phyloP scores from a whole-genome alignment of 768 basidiomycete genomes.

The Cystofilobasidium macerans region DNA sequence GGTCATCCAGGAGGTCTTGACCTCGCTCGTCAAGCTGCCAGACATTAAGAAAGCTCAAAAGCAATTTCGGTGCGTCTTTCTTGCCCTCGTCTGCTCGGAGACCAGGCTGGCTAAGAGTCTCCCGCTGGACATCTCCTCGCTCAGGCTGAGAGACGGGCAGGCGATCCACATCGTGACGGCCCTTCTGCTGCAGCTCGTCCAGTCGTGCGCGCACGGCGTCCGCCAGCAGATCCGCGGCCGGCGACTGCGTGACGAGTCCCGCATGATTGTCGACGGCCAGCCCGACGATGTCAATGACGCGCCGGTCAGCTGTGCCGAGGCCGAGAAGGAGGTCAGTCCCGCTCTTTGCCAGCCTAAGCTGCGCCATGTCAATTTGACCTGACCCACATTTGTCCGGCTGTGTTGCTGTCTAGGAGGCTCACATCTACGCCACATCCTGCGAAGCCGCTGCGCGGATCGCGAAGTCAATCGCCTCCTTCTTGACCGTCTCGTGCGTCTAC shows the following conservation, averaged over 20 bases:
- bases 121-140: conserved; percentile 1
- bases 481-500: conserved; percentile 15
- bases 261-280: conserved; percentile 20
- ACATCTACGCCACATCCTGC: conserved; percentile 3
- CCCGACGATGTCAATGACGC: conserved; percentile 35
- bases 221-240: neutral
- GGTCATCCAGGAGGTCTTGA: conserved; percentile 96
- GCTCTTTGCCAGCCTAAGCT: neutral
- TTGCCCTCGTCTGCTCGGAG: neutral
- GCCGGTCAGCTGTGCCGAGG: neutral
- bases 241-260: neutral
- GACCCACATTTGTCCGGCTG: neutral
- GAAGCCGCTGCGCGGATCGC: conserved; percentile 16
- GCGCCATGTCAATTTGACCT: conserved; percentile 18
- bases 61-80: conserved; percentile 59
- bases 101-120: neutral
- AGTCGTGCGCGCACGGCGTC: conserved; percentile 86
- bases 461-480: conserved; percentile 22
- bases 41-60: conserved; percentile 82
- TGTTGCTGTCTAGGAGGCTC: conserved; percentile 25
- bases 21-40: conserved; percentile 76
- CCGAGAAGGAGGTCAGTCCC: conserved; percentile 13
- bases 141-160: conserved; percentile 76
- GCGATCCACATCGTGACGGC: conserved; percentile 91
- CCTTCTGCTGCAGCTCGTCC: conserved; percentile 85